These are phyloP conservation scores for Cardamine chenopodiifolia DNA, from an alignment of 345 rosid species.

Conservation along the genomic window DNA sequence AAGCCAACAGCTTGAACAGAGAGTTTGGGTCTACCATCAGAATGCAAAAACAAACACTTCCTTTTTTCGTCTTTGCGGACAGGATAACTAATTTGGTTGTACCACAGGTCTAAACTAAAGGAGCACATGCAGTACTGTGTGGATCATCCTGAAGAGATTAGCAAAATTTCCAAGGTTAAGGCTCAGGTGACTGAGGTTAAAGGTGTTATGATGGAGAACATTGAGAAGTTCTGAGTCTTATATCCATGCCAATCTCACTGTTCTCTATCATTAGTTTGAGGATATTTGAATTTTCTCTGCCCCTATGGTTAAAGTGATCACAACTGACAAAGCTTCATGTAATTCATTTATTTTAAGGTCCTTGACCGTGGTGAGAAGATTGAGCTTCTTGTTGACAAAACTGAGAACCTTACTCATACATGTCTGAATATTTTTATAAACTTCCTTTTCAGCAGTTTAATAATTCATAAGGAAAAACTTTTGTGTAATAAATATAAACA, in stretches of 20 bases:
- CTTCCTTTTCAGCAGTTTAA: neutral
- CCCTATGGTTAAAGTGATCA: neutral
- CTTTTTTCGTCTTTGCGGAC: neutral
- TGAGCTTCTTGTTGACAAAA: slow-evolving; percentile 76
- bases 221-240: slow-evolving; percentile 64
- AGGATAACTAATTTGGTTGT: neutral
- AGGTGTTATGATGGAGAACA: slow-evolving; percentile 94
- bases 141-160: slow-evolving; percentile 86
- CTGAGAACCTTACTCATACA: slow-evolving; percentile 55
- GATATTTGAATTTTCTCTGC: neutral
- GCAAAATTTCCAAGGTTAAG: slow-evolving; percentile 79
- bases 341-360: slow-evolving; percentile 47
- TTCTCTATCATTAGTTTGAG: neutral
- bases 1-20: slow-evolving; percentile 71
- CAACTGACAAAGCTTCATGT: slow-evolving; percentile 9
- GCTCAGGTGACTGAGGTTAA: slow-evolving; percentile 92
- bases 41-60: neutral
- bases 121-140: slow-evolving; percentile 87
- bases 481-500: neutral
- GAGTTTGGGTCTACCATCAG: slow-evolving; percentile 57
- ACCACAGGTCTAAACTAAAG: slow-evolving; percentile 72
- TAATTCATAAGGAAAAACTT: neutral
- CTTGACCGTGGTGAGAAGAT: slow-evolving; percentile 85
- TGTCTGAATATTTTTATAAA: neutral
- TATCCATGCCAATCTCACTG: slow-evolving; percentile 5